A percentile compares a stretch with the other conserved stretches of the same genome.
These are phyloP conservation scores for Catenaria anguillulae DNA, from an alignment of 371 early-diverging fungal species.

Conservation along the genomic window DNA sequence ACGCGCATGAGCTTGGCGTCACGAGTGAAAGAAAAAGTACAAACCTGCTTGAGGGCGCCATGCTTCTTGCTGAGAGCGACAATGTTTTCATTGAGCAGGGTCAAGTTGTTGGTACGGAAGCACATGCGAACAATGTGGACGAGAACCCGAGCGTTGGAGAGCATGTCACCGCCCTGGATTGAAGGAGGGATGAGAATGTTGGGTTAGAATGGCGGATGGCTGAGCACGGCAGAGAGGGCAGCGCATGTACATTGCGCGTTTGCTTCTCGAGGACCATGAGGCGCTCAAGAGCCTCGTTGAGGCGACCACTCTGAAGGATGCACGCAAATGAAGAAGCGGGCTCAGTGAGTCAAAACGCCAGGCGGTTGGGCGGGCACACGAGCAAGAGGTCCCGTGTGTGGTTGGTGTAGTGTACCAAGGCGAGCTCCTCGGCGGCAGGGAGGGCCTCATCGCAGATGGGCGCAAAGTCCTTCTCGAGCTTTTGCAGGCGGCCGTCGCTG, in stretches of 20 bases:
- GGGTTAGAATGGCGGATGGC: too few species aligned
- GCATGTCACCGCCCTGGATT: constrained; percentile 61
- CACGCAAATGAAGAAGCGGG: neutral
- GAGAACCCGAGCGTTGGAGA: constrained; percentile 75
- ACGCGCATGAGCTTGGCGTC: neutral
- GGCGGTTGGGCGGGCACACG: too few species aligned
- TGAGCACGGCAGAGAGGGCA: too few species aligned
- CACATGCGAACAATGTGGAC: constrained; percentile 62
- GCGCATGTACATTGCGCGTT: constrained; percentile 58
- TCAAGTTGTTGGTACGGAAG: constrained; percentile 62
- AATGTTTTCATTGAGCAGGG: constrained; percentile 74
- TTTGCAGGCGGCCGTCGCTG: constrained; percentile 46
- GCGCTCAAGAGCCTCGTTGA: constrained; percentile 67
- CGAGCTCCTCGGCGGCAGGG: constrained; percentile 57
- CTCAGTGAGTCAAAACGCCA: neutral
- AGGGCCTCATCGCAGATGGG: constrained; percentile 58
- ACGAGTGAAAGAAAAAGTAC: constrained; percentile 5
- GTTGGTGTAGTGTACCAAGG: constrained; percentile 50
- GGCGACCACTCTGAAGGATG: constrained; percentile 38
- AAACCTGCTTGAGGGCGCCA: constrained; percentile 80
- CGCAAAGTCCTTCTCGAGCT: constrained; percentile 86
- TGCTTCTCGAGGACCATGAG: constrained; percentile 71
- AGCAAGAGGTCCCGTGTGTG: too few species aligned
- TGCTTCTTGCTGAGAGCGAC: constrained; percentile 84
- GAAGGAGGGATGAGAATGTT: too few species aligned